Conservation (phyloP, 306 rosid genomes). For the Prunus dulcis region DNA sequence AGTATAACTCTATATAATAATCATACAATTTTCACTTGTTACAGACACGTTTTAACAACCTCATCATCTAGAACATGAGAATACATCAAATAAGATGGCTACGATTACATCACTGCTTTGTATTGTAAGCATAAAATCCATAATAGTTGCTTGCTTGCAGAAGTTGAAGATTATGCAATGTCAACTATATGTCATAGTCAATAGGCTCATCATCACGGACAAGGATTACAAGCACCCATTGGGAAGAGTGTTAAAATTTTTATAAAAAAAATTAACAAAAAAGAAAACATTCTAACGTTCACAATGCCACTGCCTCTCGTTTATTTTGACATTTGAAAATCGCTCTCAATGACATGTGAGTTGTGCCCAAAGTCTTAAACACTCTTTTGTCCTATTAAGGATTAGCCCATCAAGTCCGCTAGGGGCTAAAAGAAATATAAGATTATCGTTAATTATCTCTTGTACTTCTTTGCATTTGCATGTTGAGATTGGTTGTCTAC, state of each 20-base stretch:
- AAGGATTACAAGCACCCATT: background rate
- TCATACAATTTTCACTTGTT: background rate
- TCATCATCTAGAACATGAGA: background rate
- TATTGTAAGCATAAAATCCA: background rate
- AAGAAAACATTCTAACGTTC: background rate
- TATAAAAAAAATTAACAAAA: background rate
- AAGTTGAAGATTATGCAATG: background rate
- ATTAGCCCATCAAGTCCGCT: background rate
- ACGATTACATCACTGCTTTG: background rate
- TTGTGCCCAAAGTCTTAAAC: background rate
- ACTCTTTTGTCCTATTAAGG: background rate
- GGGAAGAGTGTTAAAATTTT: too few relatives aligned
- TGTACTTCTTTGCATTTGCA: too few relatives aligned
- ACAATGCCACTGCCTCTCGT: background rate
- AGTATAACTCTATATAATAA: too few relatives aligned
- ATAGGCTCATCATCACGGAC: background rate
- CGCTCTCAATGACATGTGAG: background rate
- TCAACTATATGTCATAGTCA: background rate
- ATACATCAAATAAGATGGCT: background rate
- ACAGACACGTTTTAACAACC: constrained; percentile 6
- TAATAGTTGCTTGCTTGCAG: background rate
- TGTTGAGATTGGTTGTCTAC: background rate
- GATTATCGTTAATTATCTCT: too few relatives aligned
- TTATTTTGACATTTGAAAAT: background rate
- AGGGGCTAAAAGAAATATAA: too few relatives aligned